These are phyloP conservation scores for Podospora conica DNA, from an alignment of 495 filamentous ascomycete genomes.

Conservation along the genomic window DNA sequence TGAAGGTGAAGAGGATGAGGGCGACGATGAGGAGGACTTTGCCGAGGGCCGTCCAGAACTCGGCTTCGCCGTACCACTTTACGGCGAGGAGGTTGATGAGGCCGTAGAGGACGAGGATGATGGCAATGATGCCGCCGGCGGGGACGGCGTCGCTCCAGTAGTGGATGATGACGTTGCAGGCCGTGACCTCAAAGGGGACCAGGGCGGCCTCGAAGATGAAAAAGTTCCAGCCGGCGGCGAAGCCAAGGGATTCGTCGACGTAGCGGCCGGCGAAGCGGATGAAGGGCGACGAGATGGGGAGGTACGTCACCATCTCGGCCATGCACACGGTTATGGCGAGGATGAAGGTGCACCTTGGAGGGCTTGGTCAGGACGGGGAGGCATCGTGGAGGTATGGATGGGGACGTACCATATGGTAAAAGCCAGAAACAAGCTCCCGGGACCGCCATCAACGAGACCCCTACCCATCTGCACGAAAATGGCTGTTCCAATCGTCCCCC, in stretches of 20 bases:
- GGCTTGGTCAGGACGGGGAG: neutral
- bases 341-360: conserved; percentile 55
- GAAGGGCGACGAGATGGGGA: conserved; percentile 75
- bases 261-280: conserved; percentile 77
- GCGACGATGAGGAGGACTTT: conserved; percentile 64
- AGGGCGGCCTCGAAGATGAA: conserved; percentile 63
- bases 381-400: too few species aligned
- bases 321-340: conserved; percentile 61
- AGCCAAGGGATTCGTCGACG: conserved; percentile 67
- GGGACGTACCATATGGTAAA: conserved; percentile 58
- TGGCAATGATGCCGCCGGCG: conserved; percentile 54
- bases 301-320: conserved; percentile 77
- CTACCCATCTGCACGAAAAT: conserved; percentile 55
- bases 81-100: conserved; percentile 56
- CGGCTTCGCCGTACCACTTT: conserved; percentile 53
- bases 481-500: conserved; percentile 44
- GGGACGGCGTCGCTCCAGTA: conserved; percentile 64
- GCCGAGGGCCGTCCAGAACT: conserved; percentile 59
- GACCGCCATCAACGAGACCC: conserved; percentile 63
- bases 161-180: conserved; percentile 60
- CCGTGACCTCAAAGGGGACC: conserved; percentile 67
- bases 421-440: conserved; percentile 68
- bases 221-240: conserved; percentile 68
- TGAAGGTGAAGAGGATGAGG: conserved; percentile 63
- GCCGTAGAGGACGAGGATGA: conserved; percentile 54